Evolutionary conservation across 176 grass and related monocot species (phyloP).

Genomic region (Cymbopogon citratus): DNA sequence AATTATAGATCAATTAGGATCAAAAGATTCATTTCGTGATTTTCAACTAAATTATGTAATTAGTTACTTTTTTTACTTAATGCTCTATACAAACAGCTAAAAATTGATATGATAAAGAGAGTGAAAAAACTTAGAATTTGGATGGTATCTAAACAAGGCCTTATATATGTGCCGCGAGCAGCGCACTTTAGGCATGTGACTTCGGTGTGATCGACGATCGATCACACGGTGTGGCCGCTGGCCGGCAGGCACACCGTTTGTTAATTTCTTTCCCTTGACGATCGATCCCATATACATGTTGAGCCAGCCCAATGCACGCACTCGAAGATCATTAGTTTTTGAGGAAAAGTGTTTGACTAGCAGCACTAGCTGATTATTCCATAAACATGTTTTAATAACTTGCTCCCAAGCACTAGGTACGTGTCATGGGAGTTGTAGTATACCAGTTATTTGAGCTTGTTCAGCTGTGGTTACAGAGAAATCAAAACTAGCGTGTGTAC

Average conservation of each 20-base stretch:
- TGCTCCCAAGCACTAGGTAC: too few species aligned
- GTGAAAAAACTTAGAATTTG: too few species aligned
- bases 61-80: too few species aligned
- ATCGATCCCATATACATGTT: not conserved
- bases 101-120: too few species aligned
- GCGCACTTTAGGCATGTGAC: conserved; percentile 43
- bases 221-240: not conserved
- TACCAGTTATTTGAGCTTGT: too few species aligned
- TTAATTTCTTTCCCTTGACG: not conserved
- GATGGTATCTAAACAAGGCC: too few species aligned
- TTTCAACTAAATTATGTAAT: too few species aligned
- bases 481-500: not conserved
- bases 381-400: conserved; percentile 6
- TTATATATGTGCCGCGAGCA: conserved; percentile 19
- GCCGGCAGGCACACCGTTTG: conserved; percentile 2
- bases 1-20: too few species aligned
- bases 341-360: conserved; percentile 23
- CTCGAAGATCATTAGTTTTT: not conserved
- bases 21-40: too few species aligned
- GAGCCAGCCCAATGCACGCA: not conserved
- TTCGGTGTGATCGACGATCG: conserved; percentile 19
- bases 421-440: not conserved
- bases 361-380: not conserved
- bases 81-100: too few species aligned
- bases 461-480: not conserved